Percentiles rank a stretch among this genome's conserved stretches.
These are phyloP conservation scores for Endogone sp. DNA, from an alignment of 192 early-diverging fungal genomes.

Conservation along the genomic window DNA sequence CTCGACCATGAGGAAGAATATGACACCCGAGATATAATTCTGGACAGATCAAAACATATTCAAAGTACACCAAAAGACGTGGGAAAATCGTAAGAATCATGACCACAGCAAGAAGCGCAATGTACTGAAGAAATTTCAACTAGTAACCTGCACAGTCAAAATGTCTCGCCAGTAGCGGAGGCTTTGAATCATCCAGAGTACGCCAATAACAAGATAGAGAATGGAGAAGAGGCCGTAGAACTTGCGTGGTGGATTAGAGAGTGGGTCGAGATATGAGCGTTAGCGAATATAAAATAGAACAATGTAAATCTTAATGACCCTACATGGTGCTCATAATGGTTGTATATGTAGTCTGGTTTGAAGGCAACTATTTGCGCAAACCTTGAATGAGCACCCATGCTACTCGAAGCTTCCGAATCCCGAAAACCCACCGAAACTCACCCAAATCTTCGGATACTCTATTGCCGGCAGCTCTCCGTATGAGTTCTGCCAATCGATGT, in stretches of 20 bases:
- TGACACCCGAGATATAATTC: constrained; percentile 82
- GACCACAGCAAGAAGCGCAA: constrained; percentile 1
- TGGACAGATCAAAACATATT: neutral
- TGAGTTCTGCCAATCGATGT: constrained; percentile 66
- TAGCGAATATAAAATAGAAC: neutral
- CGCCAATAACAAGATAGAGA: constrained; percentile 69
- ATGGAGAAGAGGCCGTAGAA: constrained; percentile 76
- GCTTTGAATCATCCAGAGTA: constrained; percentile 74
- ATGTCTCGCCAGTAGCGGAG: constrained; percentile 86
- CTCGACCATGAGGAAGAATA: constrained; percentile 83
- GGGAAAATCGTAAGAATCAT: too few species aligned
- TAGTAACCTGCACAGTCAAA: constrained; percentile 71
- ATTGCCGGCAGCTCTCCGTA: constrained; percentile 81
- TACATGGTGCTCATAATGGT: constrained; percentile 1
- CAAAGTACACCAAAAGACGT: too few species aligned
- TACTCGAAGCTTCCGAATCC: too few species aligned
- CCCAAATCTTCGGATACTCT: constrained; percentile 86
- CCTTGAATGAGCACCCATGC: too few species aligned
- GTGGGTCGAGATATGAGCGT: neutral
- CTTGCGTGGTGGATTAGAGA: constrained; percentile 18
- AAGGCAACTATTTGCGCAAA: neutral
- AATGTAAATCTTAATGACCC: constrained; percentile 5
- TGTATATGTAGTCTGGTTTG: neutral
- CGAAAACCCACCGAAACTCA: constrained; percentile 22
- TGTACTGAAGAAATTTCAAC: neutral